phyloP scores from a whole-genome alignment of 306 rosid species.

The Pachyrhizus erosus region DNA sequence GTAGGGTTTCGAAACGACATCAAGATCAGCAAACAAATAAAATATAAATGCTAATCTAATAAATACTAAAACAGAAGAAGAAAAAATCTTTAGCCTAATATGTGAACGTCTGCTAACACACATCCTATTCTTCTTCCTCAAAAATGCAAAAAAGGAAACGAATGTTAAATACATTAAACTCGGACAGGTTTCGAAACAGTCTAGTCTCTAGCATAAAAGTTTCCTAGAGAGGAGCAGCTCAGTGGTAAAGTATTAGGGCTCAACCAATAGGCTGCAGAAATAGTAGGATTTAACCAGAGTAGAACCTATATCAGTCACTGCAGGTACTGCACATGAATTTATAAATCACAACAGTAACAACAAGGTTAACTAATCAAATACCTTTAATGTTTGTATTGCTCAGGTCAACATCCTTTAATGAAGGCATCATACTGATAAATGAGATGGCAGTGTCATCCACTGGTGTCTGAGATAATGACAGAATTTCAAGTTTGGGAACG shows the following conservation, averaged over 20 bases:
- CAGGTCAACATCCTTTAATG: slow-evolving; percentile 72
- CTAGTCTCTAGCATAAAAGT: background rate
- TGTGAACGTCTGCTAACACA: background rate
- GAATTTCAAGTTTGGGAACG: slow-evolving; percentile 72
- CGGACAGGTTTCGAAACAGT: background rate
- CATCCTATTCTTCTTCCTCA: background rate
- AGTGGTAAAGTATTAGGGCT: slow-evolving; percentile 14
- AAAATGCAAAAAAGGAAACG: background rate
- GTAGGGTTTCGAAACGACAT: slow-evolving; percentile 12
- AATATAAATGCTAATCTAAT: background rate
- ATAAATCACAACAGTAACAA: slow-evolving; percentile 21
- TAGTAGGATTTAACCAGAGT: slow-evolving; percentile 21
- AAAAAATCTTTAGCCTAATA: background rate
- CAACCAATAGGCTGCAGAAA: slow-evolving; percentile 13
- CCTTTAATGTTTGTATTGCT: slow-evolving; percentile 82
- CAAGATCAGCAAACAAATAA: background rate
- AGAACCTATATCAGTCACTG: slow-evolving; percentile 19
- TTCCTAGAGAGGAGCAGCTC: slow-evolving; percentile 26
- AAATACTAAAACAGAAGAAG: background rate
- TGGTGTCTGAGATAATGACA: slow-evolving; percentile 70
- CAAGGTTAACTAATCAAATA: slow-evolving; percentile 41
- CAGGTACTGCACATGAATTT: background rate
- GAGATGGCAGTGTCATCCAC: slow-evolving; percentile 72
- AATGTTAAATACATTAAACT: background rate
- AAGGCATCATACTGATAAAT: slow-evolving; percentile 79